phyloP scores from a whole-genome alignment of 2,329 filamentous ascomycete species.

The Colletotrichum sp. region DNA sequence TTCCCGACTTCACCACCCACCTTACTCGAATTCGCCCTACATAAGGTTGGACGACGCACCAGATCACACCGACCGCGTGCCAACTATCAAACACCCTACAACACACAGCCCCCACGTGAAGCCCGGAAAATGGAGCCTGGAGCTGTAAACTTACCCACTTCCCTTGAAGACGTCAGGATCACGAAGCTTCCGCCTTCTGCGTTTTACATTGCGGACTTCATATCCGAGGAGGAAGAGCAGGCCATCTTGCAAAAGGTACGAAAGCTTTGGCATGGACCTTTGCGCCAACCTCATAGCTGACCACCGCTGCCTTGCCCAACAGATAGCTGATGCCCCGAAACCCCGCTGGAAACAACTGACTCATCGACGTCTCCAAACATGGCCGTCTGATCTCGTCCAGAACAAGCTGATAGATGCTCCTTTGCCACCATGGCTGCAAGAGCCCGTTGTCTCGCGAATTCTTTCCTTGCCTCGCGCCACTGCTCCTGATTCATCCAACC shows the following conservation, averaged over 20 bases:
- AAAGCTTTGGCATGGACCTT: background rate
- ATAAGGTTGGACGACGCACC: background rate
- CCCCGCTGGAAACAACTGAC: conserved; percentile 86
- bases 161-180: conserved; percentile 59
- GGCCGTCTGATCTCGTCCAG: conserved; percentile 82
- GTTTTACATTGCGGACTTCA: conserved; percentile 88
- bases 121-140: background rate
- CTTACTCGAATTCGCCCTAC: background rate
- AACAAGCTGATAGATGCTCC: conserved; percentile 77
- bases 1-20: background rate
- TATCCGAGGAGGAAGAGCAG: conserved; percentile 76
- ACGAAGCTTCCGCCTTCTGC: conserved; percentile 64
- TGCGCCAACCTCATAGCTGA: background rate
- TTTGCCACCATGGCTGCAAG: conserved; percentile 76
- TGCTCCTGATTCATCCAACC: conserved; percentile 32
- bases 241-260: conserved; percentile 72
- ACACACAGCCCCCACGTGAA: background rate
- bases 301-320: conserved; percentile 44
- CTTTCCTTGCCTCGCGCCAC: conserved; percentile 46
- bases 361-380: conserved; percentile 89
- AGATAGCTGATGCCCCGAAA: conserved; percentile 69
- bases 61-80: background rate
- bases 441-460: conserved; percentile 70
- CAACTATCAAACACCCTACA: background rate
- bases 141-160: conserved; percentile 41